Evolutionary conservation across 176 grass and related monocot genomes (phyloP).

Genomic region (Bothriochloa decipiens): DNA sequence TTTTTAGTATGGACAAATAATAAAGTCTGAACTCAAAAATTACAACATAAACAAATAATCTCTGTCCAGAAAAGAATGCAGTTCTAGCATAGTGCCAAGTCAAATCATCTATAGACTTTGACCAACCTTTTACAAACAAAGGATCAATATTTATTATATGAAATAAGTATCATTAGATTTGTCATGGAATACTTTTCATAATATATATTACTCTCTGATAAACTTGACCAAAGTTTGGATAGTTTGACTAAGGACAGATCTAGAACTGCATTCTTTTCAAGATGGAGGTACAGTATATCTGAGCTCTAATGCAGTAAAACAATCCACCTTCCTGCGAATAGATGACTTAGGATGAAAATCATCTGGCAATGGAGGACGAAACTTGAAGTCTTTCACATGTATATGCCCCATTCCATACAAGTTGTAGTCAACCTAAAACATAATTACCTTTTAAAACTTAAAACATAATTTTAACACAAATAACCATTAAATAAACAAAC

Average conservation of each 20-base stretch:
- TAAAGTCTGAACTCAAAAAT: slow-evolving; percentile 27
- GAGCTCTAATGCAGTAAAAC: slow-evolving; percentile 47
- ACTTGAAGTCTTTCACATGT: slow-evolving; percentile 90
- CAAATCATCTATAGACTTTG: not conserved
- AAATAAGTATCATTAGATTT: not conserved
- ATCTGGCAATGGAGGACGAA: slow-evolving; percentile 80
- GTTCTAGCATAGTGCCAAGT: not conserved
- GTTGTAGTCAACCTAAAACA: slow-evolving; percentile 87
- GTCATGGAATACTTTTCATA: not conserved
- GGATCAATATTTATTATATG: not conserved
- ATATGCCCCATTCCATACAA: slow-evolving; percentile 97
- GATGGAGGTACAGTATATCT: not conserved
- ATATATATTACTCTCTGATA: not conserved
- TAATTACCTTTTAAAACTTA: slow-evolving; percentile 48
- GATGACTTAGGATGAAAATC: slow-evolving; percentile 57
- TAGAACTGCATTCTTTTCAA: not conserved
- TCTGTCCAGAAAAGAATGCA: not conserved
- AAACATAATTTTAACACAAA: slow-evolving; percentile 48
- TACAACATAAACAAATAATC: slow-evolving; percentile 1
- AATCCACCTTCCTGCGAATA: slow-evolving; percentile 38
- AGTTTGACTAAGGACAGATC: not conserved
- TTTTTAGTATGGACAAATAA: slow-evolving; percentile 16
- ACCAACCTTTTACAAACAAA: not conserved
- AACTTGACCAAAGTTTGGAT: not conserved
- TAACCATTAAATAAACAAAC: slow-evolving; percentile 25